Conservation (phyloP, 805 yeast species). For the Komagataella pseudopastoris region DNA sequence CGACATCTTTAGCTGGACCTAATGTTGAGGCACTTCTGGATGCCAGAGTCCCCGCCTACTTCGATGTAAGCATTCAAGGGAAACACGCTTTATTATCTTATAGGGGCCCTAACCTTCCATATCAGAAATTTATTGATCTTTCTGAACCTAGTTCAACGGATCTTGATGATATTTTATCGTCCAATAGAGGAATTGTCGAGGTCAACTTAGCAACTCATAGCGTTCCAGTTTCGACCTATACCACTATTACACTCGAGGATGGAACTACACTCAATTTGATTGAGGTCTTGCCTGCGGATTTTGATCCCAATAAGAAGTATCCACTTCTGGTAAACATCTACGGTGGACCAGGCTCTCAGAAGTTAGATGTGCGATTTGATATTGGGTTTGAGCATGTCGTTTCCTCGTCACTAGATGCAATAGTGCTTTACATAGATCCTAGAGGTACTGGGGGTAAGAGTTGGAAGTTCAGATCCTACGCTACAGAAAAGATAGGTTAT, state of each 20-base stretch:
- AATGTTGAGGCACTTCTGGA: slow-evolving; percentile 10
- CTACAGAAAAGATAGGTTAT: slow-evolving; percentile 44
- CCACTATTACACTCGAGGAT: slow-evolving; percentile 14
- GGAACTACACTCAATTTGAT: slow-evolving; percentile 30
- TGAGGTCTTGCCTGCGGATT: slow-evolving; percentile 49
- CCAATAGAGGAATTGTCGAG: not conserved
- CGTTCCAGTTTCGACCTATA: slow-evolving; percentile 5
- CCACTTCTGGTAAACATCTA: slow-evolving; percentile 59
- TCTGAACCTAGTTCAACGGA: not conserved
- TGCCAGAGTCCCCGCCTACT: slow-evolving; percentile 21
- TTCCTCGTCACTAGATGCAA: slow-evolving; percentile 40
- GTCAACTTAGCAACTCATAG: not conserved
- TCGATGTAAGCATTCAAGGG: slow-evolving; percentile 37
- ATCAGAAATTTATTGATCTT: slow-evolving; percentile 24
- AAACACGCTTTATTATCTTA: slow-evolving; percentile 33
- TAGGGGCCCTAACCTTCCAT: slow-evolving; percentile 35
- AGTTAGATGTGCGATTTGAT: slow-evolving; percentile 29
- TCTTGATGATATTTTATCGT: not conserved
- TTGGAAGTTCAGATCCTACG: slow-evolving; percentile 50
- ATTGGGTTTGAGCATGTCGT: slow-evolving; percentile 48
- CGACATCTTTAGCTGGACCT: slow-evolving; percentile 23
- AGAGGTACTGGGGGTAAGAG: slow-evolving; percentile 76
- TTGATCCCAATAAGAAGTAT: slow-evolving; percentile 30
- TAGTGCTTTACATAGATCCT: slow-evolving; percentile 61
- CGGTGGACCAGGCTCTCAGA: slow-evolving; percentile 75